Evolutionary conservation across 805 yeast species (phyloP).

Genomic region (Nakazawaea siamensis): DNA sequence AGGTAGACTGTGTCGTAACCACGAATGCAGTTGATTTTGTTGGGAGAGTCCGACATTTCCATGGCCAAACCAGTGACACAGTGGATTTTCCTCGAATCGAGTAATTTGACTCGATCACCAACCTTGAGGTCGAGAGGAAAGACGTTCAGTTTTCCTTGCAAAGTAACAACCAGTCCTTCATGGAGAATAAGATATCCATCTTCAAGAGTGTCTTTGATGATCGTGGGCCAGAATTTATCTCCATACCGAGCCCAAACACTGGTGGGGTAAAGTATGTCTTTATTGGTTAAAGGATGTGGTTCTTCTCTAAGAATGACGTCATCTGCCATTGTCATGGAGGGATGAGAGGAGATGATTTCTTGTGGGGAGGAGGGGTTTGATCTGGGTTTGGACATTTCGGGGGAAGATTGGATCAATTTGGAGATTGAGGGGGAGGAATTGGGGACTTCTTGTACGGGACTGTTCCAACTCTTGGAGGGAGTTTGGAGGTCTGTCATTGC

Average conservation of each 20-base stretch:
- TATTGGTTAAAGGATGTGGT: background rate
- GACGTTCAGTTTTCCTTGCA: conserved; percentile 22
- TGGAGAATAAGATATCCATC: conserved; percentile 7
- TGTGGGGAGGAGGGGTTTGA: background rate
- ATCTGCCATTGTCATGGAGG: background rate
- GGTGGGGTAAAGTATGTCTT: conserved; percentile 2
- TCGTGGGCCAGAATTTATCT: conserved; percentile 9
- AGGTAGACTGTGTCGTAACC: conserved; percentile 48
- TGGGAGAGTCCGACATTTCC: conserved; percentile 9
- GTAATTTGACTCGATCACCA: conserved; percentile 43
- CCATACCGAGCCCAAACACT: conserved; percentile 13
- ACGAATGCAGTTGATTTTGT: conserved; percentile 42
- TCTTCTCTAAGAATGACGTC: background rate
- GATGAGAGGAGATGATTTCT: background rate
- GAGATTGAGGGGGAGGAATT: no score
- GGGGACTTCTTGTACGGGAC: no score
- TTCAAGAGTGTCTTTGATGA: conserved; percentile 3
- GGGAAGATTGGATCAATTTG: background rate
- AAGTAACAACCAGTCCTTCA: conserved; percentile 4
- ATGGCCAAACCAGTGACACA: conserved; percentile 38
- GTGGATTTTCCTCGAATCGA: conserved; percentile 24
- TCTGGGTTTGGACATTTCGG: background rate
- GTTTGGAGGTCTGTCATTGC: background rate
- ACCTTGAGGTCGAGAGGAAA: conserved; percentile 42
- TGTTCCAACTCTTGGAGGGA: no score